Conservation (phyloP, 768 basidiomycete species). For the Tricholoma matsutake region DNA sequence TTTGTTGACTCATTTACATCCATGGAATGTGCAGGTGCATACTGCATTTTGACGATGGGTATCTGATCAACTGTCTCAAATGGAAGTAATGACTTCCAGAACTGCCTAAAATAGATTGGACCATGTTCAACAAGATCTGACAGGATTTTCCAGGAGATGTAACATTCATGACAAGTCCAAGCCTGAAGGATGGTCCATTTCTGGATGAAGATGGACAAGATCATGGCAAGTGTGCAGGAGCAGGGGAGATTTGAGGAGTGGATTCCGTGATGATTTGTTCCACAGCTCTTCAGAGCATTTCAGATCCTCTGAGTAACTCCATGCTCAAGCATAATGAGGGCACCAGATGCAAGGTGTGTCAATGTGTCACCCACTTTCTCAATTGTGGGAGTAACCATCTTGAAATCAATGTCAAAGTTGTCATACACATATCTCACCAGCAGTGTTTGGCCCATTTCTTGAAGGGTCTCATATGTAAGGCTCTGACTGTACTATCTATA, state of each 20-base stretch:
- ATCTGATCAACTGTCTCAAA: constrained; percentile 21
- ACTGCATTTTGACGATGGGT: constrained; percentile 17
- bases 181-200: constrained; percentile 10
- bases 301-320: constrained; percentile 20
- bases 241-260: neutral
- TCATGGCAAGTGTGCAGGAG: neutral
- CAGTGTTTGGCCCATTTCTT: constrained; percentile 20
- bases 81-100: constrained; percentile 1
- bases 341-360: constrained; percentile 25
- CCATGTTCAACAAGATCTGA: constrained; percentile 20
- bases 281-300: constrained; percentile 27
- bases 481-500: too few species aligned
- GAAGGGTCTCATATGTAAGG: constrained; percentile 10
- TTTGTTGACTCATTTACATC: constrained; percentile 24
- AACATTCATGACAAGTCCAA: constrained; percentile 16
- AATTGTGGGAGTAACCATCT: constrained; percentile 14
- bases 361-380: constrained; percentile 22
- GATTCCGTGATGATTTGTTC: constrained; percentile 20
- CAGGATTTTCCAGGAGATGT: constrained; percentile 23
- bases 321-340: constrained; percentile 18
- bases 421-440: constrained; percentile 12
- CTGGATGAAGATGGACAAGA: neutral
- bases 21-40: constrained; percentile 18
- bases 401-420: too few species aligned
- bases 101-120: constrained; percentile 15